Evolutionary conservation across 257 asterid genomes (phyloP).

Genomic region (Catharanthus roseus): DNA sequence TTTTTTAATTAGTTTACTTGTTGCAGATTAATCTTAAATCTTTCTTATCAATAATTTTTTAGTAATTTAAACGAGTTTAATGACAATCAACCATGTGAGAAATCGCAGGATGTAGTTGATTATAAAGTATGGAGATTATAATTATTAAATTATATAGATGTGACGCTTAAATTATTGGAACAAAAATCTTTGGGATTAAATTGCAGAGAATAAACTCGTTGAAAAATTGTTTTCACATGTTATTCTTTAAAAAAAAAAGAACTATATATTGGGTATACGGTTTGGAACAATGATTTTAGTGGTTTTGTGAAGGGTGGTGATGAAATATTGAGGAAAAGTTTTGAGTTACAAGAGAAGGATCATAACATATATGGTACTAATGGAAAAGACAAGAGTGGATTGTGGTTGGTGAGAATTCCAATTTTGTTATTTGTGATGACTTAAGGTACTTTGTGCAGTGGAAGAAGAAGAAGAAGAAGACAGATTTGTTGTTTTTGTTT

Average conservation of each 20-base stretch:
- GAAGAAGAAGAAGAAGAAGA: background rate
- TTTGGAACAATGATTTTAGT: constrained; percentile 7
- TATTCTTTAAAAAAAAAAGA: constrained; percentile 4
- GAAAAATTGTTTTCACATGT: background rate
- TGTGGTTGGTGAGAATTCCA: constrained; percentile 14
- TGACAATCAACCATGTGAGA: too few species aligned
- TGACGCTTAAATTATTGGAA: too few species aligned
- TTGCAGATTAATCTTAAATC: too few species aligned
- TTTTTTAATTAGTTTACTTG: too few species aligned
- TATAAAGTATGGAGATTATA: too few species aligned
- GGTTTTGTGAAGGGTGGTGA: constrained; percentile 2
- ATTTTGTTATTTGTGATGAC: constrained; percentile 1
- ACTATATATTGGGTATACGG: background rate
- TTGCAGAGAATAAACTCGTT: too few species aligned
- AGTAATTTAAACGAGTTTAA: too few species aligned
- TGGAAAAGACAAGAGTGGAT: constrained; percentile 8
- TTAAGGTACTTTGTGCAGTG: constrained; percentile 8
- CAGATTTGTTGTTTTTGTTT: background rate
- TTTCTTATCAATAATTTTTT: too few species aligned
- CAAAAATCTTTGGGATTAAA: too few species aligned
- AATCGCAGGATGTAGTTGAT: too few species aligned
- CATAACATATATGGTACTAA: background rate
- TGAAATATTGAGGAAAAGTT: background rate
- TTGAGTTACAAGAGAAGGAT: background rate
- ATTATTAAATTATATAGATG: too few species aligned